phyloP scores from a whole-genome alignment of 768 basidiomycete species.

The Hygrophorus pudorinus region DNA sequence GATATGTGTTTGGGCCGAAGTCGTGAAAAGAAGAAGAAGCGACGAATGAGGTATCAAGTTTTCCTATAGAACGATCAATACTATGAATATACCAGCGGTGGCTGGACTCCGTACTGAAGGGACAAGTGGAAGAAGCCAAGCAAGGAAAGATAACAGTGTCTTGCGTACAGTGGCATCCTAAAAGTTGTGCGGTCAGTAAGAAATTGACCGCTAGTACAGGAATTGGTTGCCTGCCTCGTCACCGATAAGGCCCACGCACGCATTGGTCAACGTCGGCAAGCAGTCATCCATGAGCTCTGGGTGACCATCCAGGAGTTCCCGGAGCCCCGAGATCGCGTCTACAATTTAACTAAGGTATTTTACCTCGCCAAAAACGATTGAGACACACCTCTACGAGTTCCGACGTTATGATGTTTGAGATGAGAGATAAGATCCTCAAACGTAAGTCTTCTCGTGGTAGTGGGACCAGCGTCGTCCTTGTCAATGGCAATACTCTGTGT shows the following conservation, averaged over 20 bases:
- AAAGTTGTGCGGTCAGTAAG: background rate
- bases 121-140: constrained; percentile 63
- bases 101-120: constrained; percentile 33
- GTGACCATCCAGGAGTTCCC: constrained; percentile 60
- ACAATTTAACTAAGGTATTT: background rate
- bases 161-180: constrained; percentile 80
- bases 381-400: constrained; percentile 60
- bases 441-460: constrained; percentile 66
- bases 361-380: background rate
- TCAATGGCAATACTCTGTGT: constrained; percentile 64
- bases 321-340: constrained; percentile 70
- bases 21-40: constrained; percentile 70
- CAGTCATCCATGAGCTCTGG: constrained; percentile 42
- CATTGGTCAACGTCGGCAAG: constrained; percentile 46
- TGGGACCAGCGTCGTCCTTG: constrained; percentile 48
- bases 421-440: constrained; percentile 70
- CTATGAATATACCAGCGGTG: background rate
- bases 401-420: constrained; percentile 74
- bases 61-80: constrained; percentile 32
- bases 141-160: constrained; percentile 52
- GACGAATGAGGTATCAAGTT: constrained; percentile 67
- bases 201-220: background rate
- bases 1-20: constrained; percentile 89
- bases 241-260: constrained; percentile 59
- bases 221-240: constrained; percentile 56